These are phyloP conservation scores for Syzygium aqueum DNA, from an alignment of 345 rosid genomes.

Conservation along the genomic window DNA sequence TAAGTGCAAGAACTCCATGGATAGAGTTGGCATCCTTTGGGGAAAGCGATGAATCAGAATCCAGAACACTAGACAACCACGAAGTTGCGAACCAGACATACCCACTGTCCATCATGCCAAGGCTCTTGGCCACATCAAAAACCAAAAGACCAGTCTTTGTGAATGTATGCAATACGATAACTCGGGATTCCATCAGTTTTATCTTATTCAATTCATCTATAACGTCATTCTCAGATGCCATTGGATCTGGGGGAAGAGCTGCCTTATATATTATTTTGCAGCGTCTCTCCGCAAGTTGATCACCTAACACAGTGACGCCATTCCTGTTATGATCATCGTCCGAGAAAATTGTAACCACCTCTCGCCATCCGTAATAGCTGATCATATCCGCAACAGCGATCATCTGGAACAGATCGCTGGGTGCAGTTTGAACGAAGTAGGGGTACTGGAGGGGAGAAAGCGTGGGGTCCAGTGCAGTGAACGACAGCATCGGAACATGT, in stretches of 20 bases:
- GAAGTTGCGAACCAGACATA: conserved; percentile 86
- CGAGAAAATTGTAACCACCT: conserved; percentile 51
- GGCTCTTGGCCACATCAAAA: conserved; percentile 60
- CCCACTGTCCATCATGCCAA: conserved; percentile 71
- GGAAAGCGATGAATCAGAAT: conserved; percentile 34
- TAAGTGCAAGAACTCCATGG: conserved; percentile 63
- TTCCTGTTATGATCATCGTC: conserved; percentile 85
- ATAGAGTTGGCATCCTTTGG: conserved; percentile 19
- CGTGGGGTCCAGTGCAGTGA: conserved; percentile 75
- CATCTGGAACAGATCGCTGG: conserved; percentile 72
- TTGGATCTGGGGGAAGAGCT: conserved; percentile 53
- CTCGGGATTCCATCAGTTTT: conserved; percentile 64
- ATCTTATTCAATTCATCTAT: conserved; percentile 39
- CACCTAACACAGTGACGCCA: conserved; percentile 51
- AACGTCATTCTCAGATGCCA: conserved; percentile 31
- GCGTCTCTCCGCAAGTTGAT: conserved; percentile 57
- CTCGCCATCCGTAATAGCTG: conserved; percentile 58
- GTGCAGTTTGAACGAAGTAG: conserved; percentile 86
- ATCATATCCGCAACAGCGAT: conserved; percentile 77
- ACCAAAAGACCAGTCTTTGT: conserved; percentile 45
- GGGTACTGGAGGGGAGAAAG: conserved; percentile 86
- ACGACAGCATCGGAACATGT: conserved; percentile 67
- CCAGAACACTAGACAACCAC: conserved; percentile 75
- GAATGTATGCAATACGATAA: conserved; percentile 55
- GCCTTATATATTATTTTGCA: conserved; percentile 71